phyloP scores from a whole-genome alignment of 73 alveolate genomes.

The Blepharisma japonicum region DNA sequence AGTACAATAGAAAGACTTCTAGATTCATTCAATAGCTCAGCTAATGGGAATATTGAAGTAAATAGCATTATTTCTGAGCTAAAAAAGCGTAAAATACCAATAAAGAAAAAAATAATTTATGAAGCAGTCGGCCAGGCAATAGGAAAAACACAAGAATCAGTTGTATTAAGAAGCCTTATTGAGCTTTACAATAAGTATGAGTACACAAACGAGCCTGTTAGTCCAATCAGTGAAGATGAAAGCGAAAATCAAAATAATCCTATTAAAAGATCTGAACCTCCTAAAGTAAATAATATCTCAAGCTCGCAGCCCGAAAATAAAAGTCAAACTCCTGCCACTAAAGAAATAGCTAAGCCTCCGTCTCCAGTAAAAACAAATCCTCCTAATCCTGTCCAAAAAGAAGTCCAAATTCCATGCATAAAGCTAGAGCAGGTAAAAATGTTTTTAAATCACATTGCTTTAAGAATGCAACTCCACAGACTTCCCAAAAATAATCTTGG shows the following conservation, averaged over 20 bases:
- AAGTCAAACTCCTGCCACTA: neutral
- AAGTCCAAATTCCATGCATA: neutral
- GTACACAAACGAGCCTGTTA: too few relatives aligned
- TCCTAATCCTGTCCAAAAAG: neutral
- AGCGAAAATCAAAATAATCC: neutral
- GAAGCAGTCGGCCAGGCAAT: too few relatives aligned
- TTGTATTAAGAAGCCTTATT: too few relatives aligned
- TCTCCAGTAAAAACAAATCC: neutral
- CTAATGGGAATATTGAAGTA: too few relatives aligned
- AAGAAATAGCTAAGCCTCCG: neutral
- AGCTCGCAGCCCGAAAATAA: neutral
- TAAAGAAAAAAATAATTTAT: too few relatives aligned
- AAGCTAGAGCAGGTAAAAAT: neutral
- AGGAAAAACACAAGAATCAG: too few relatives aligned
- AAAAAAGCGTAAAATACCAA: too few relatives aligned
- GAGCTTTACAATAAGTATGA: too few relatives aligned
- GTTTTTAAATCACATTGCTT: neutral
- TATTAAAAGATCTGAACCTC: neutral
- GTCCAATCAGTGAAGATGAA: too few relatives aligned
- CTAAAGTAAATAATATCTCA: neutral
- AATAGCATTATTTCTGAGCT: too few relatives aligned
- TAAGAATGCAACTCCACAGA: slow-evolving; percentile 19
- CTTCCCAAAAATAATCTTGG: slow-evolving; percentile 1
- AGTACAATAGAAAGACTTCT: neutral
- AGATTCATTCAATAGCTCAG: too few relatives aligned